Base-by-base conservation (phyloP, 768 basidiomycete species). In the Boletus subcaerulescens region DNA sequence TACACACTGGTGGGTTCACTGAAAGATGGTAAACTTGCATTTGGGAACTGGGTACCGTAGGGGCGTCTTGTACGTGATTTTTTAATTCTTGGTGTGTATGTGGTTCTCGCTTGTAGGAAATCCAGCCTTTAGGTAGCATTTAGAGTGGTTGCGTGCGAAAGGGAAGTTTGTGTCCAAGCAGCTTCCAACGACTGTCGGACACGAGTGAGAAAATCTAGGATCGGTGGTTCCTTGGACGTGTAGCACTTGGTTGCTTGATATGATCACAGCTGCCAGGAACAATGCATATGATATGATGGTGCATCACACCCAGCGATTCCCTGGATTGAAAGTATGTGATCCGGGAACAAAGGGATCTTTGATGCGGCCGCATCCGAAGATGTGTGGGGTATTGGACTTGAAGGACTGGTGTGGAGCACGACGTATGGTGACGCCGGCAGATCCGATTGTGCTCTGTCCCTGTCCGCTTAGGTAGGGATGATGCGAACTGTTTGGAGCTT, bases 41-140 rank as follows among this genome's bases (percentile, higher is more conserved):
- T 40, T 59, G 60, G 49, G 47, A 56, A 45, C 32, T 42, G 29
- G 33, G 18, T 20, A 32, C 29, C 31, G 39, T 52, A 10, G 36
- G 29, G 17, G 39, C 18, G 47, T 45, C 24, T 24, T 5, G 38
- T 45, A 20, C 18, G n/a, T 40, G 45, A 22, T 40, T 31, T 35
- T 35, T 14, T 41, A 39, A 31, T 54, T 49, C 33, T 29, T 42
- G 45, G 51, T 8, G 40, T 44, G 42, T 20, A 42, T 31, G 45
- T 39, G 29, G 40, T 57, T 52, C 50, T 47, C 5, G 29, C 24
- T n/a, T 36, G 17, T 44, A 49, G 33, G 24, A 52, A 40, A 42
- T 36, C 36, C 48, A 45, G 24, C 41, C 43, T 59, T 55, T 38
- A 26, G 54, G 46, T 64, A 53, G 52, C 41, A 11, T 62, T 57